Conservation (phyloP, 257 asterid species). For the Solanum tarapatanum region DNA sequence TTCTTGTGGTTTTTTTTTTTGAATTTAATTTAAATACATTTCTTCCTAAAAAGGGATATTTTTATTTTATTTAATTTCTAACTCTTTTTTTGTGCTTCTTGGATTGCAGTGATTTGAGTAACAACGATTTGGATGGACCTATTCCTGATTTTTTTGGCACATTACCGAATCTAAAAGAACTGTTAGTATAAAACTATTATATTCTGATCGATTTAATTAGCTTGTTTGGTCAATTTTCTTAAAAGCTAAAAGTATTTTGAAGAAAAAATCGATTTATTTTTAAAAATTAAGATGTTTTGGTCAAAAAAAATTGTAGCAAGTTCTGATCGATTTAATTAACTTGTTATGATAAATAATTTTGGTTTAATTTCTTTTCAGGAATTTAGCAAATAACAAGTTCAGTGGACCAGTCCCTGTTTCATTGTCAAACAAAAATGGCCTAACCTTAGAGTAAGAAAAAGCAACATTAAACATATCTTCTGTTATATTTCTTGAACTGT, state of each 20-base stretch:
- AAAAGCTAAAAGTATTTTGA: neutral
- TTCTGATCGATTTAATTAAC: too few species aligned
- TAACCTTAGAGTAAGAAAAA: slow-evolving; percentile 29
- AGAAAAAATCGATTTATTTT: accelerated
- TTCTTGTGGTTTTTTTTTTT: neutral
- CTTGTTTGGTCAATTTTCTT: neutral
- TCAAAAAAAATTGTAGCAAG: neutral
- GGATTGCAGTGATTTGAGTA: slow-evolving; percentile 35
- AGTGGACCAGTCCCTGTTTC: slow-evolving; percentile 47
- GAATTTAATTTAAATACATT: neutral
- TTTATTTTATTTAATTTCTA: neutral
- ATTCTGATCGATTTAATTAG: neutral
- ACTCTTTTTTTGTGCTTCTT: neutral
- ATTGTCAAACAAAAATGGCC: slow-evolving; percentile 24
- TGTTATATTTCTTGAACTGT: neutral
- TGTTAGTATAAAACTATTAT: slow-evolving; percentile 18
- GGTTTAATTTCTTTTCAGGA: slow-evolving; percentile 17
- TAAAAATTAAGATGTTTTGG: neutral
- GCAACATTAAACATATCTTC: neutral
- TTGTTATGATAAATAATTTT: neutral
- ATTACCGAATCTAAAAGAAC: slow-evolving; percentile 28
- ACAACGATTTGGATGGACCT: slow-evolving; percentile 39
- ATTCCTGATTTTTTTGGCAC: slow-evolving; percentile 53
- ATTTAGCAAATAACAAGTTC: slow-evolving; percentile 42
- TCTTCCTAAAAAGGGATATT: neutral